phyloP scores from a whole-genome alignment of 108 stramenopile species.

The Cylindrotheca closterium region DNA sequence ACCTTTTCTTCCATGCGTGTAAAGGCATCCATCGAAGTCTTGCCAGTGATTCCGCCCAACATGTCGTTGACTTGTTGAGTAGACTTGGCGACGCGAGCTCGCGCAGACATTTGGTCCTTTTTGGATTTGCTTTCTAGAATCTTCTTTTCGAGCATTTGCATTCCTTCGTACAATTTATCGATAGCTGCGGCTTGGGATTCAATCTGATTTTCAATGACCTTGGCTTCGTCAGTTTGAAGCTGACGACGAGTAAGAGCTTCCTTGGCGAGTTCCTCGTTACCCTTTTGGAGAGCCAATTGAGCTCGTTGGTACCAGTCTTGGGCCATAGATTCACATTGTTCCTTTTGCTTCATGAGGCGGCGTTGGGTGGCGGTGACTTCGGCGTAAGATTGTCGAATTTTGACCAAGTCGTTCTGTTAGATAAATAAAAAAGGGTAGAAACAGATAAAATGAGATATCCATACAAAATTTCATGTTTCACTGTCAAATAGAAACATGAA shows the following conservation, averaged over 20 bases:
- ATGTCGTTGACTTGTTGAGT: conserved; percentile 96
- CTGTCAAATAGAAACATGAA: background rate
- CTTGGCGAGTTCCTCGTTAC: conserved; percentile 92
- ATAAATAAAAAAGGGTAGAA: background rate
- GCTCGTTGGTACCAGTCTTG: conserved; percentile 95
- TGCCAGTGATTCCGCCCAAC: conserved; percentile 87
- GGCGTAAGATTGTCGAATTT: conserved; percentile 95
- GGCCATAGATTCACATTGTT: conserved; percentile 81
- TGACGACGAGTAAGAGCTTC: conserved; percentile 91
- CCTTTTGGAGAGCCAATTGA: conserved; percentile 89
- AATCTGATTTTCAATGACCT: conserved; percentile 72
- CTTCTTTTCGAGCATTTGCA: conserved; percentile 91
- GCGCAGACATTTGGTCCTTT: conserved; percentile 95
- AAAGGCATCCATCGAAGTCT: conserved; percentile 93
- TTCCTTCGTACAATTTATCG: conserved; percentile 91
- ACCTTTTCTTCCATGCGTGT: conserved; percentile 97
- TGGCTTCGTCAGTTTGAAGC: conserved; percentile 78
- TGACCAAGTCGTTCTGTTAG: conserved; percentile 90
- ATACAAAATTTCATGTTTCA: background rate
- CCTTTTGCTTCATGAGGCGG: conserved; percentile 87
- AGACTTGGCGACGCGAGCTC: conserved; percentile 93
- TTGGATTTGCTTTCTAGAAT: conserved; percentile 91
- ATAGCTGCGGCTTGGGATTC: conserved; percentile 71
- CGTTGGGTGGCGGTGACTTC: conserved; percentile 97
- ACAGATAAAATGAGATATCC: background rate